Evolutionary conservation across 2,329 filamentous ascomycete species (phyloP).

Genomic region (Westerdykella aurantiaca): DNA sequence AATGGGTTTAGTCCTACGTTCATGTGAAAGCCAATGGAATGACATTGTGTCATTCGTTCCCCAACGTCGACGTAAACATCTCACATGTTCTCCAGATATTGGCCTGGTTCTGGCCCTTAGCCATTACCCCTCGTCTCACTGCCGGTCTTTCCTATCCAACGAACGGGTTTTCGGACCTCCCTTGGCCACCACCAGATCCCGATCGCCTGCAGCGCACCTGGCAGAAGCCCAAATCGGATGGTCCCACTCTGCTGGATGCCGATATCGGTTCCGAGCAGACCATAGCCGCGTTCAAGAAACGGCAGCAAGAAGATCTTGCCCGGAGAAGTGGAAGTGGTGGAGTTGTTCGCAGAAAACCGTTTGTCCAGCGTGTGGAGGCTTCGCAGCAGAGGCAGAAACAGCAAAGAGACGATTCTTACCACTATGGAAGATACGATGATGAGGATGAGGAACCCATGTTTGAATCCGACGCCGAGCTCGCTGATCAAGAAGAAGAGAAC

Average conservation of each 20-base stretch:
- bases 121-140: conserved; percentile 44
- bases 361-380: conserved; percentile 38
- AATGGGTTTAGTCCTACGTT: too few species aligned
- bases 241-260: conserved; percentile 37
- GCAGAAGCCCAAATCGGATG: conserved; percentile 13
- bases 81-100: conserved; percentile 37
- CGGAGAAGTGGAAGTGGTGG: conserved; percentile 5
- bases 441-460: conserved; percentile 7
- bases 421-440: conserved; percentile 15
- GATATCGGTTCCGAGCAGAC: conserved; percentile 39
- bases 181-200: conserved; percentile 49
- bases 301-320: conserved; percentile 50
- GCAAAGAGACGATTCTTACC: conserved; percentile 6
- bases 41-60: too few species aligned
- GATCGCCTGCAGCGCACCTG: conserved; percentile 34
- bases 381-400: conserved; percentile 1
- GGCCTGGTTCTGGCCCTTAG: conserved; percentile 65
- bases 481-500: conserved; percentile 3
- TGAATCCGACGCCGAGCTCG: background rate
- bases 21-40: too few species aligned
- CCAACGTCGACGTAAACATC: background rate
- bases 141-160: conserved; percentile 60
- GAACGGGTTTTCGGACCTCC: conserved; percentile 63
- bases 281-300: conserved; percentile 48
- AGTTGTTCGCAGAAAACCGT: conserved; percentile 33